These are phyloP conservation scores for Debaryomyces maramus DNA, from an alignment of 805 yeast genomes.

Conservation along the genomic window DNA sequence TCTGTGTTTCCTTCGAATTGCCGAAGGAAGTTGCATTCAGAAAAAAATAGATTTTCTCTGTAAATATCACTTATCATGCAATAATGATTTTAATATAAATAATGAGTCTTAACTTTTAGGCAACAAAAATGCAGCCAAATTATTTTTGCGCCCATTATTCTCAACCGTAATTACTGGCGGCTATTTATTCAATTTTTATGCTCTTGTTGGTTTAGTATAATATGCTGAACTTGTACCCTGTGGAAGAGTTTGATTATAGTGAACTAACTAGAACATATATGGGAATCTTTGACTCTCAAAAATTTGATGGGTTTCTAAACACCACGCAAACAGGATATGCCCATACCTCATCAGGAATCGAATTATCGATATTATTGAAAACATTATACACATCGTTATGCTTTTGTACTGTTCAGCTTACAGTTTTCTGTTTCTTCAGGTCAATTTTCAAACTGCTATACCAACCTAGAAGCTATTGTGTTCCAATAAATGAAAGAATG, in stretches of 20 bases:
- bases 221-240: conserved; percentile 21
- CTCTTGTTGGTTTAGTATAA: background rate
- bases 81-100: background rate
- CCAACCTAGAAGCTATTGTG: conserved; percentile 53
- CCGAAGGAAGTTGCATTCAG: conserved; percentile 66
- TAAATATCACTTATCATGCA: background rate
- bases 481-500: conserved; percentile 39
- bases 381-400: conserved; percentile 55
- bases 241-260: conserved; percentile 21
- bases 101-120: too few relatives aligned
- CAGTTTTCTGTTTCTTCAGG: conserved; percentile 37
- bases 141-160: conserved; percentile 1
- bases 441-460: conserved; percentile 42
- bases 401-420: conserved; percentile 54
- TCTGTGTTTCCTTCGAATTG: conserved; percentile 74
- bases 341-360: conserved; percentile 57
- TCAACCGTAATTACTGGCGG: conserved; percentile 1
- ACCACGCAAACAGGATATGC: conserved; percentile 61
- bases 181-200: background rate
- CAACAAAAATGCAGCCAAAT: background rate
- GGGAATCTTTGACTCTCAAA: conserved; percentile 27
- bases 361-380: conserved; percentile 54
- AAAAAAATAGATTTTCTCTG: conserved; percentile 6
- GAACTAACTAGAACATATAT: conserved; percentile 28
- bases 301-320: conserved; percentile 42